These are phyloP conservation scores for Xylaria digitata DNA, from an alignment of 2,329 filamentous ascomycete genomes.

Conservation along the genomic window DNA sequence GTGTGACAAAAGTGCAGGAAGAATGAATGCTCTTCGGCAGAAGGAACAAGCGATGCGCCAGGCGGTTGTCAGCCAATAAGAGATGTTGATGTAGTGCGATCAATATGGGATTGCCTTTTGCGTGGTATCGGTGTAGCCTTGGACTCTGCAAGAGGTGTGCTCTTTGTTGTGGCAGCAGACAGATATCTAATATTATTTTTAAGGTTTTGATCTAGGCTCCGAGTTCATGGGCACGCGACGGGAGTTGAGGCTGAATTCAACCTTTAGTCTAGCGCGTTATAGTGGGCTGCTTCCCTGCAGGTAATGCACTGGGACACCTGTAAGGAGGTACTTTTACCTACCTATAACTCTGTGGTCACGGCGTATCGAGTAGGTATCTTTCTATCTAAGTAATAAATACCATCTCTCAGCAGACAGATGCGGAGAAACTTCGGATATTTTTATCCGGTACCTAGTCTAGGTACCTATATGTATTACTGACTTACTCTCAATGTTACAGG, in stretches of 20 bases:
- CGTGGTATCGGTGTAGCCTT: constrained; percentile 1
- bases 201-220: constrained; percentile 7
- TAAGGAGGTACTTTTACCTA: background rate
- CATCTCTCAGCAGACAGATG: background rate
- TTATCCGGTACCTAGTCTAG: too few relatives aligned
- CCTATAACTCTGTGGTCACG: background rate
- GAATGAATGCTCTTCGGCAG: constrained; percentile 9
- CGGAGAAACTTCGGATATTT: constrained; percentile 31
- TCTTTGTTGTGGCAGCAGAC: constrained; percentile 19
- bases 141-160: constrained; percentile 2
- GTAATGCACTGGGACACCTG: background rate
- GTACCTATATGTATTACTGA: too few relatives aligned
- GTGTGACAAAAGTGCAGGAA: constrained; percentile 12
- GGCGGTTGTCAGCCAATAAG: constrained; percentile 21
- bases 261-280: constrained; percentile 22
- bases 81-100: constrained; percentile 3
- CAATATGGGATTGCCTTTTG: background rate
- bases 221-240: constrained; percentile 27
- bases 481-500: too few relatives aligned
- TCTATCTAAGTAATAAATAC: too few relatives aligned
- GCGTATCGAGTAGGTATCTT: constrained; percentile 7
- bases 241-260: constrained; percentile 27
- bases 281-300: constrained; percentile 30
- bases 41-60: constrained; percentile 32
- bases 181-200: constrained; percentile 8